Percentiles rank a stretch among this genome's conserved stretches.
These are phyloP conservation scores for Saturnispora dispora DNA, from an alignment of 805 yeast species.

Conservation along the genomic window DNA sequence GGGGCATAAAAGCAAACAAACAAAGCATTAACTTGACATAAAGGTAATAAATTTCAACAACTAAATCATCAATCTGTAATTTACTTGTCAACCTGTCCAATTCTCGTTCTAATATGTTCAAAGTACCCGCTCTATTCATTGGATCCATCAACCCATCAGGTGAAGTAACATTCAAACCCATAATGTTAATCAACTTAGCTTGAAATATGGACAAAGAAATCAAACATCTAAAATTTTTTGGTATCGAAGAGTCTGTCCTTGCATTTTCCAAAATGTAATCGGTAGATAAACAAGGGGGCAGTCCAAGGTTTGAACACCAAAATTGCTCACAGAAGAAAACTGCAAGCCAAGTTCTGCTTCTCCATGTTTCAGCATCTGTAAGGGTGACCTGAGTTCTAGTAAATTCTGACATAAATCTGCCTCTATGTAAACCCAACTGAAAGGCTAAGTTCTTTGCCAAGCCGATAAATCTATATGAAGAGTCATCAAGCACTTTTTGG, in stretches of 20 bases:
- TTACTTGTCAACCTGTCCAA: slow-evolving; percentile 61
- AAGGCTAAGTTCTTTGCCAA: slow-evolving; percentile 76
- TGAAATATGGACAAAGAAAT: slow-evolving; percentile 74
- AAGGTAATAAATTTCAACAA: slow-evolving; percentile 68
- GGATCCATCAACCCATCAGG: slow-evolving; percentile 89
- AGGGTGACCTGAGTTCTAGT: slow-evolving; percentile 81
- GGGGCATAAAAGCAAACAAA: slow-evolving; percentile 85
- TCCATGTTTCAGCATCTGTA: slow-evolving; percentile 89
- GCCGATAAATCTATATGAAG: slow-evolving; percentile 82
- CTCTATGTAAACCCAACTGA: slow-evolving; percentile 86
- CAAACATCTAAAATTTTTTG: slow-evolving; percentile 61
- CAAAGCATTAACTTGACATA: slow-evolving; percentile 77
- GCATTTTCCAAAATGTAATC: slow-evolving; percentile 79
- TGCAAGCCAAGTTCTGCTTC: slow-evolving; percentile 88
- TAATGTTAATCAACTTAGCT: slow-evolving; percentile 69
- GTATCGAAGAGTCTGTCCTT: slow-evolving; percentile 53
- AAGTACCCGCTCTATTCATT: slow-evolving; percentile 67
- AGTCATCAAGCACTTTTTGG: slow-evolving; percentile 84
- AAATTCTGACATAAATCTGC: slow-evolving; percentile 84
- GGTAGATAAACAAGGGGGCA: slow-evolving; percentile 79
- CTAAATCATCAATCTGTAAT: slow-evolving; percentile 54
- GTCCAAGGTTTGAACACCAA: slow-evolving; percentile 80
- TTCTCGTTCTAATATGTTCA: slow-evolving; percentile 71
- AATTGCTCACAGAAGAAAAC: slow-evolving; percentile 82
- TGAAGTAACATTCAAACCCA: slow-evolving; percentile 78